Evolutionary conservation across 768 basidiomycete genomes (phyloP).

Genomic region (Tricholoma hemisulphureum): DNA sequence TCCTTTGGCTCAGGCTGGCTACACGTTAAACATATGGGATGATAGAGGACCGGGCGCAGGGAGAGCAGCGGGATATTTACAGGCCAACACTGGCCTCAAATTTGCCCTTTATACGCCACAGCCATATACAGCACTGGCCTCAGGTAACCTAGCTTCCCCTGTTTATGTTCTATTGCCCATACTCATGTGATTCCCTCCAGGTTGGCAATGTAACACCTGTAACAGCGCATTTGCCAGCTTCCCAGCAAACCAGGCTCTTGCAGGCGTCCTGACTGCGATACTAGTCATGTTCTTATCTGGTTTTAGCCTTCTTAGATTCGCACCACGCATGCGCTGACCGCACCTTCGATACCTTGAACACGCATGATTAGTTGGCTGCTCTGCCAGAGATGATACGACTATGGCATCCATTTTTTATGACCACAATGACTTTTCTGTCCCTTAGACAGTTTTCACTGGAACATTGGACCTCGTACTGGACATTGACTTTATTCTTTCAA

Average conservation of each 20-base stretch:
- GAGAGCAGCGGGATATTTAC: conserved; percentile 61
- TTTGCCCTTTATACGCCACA: conserved; percentile 87
- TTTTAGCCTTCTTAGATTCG: conserved; percentile 48
- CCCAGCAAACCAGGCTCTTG: conserved; percentile 51
- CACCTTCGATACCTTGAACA: background rate
- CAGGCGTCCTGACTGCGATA: conserved; percentile 53
- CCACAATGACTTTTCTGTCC: background rate
- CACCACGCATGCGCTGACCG: conserved; percentile 6
- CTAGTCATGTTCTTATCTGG: conserved; percentile 69
- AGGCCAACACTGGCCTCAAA: conserved; percentile 63
- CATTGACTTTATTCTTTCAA: background rate
- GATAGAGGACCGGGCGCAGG: conserved; percentile 69
- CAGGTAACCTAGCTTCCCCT: conserved; percentile 37
- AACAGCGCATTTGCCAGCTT: conserved; percentile 36
- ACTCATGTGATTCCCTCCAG: conserved; percentile 26
- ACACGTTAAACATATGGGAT: conserved; percentile 79
- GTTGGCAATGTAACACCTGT: conserved; percentile 57
- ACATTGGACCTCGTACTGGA: background rate
- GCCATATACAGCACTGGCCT: conserved; percentile 61
- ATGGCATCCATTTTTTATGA: background rate
- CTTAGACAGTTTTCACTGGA: background rate
- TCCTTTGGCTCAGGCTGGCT: conserved; percentile 73
- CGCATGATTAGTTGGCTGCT: background rate
- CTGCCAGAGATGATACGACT: background rate
- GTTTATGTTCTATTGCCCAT: background rate